Evolutionary conservation across 768 basidiomycete species (phyloP), one percentile per base, ranked within the genome.

Genomic region (Suillus sp.): DNA sequence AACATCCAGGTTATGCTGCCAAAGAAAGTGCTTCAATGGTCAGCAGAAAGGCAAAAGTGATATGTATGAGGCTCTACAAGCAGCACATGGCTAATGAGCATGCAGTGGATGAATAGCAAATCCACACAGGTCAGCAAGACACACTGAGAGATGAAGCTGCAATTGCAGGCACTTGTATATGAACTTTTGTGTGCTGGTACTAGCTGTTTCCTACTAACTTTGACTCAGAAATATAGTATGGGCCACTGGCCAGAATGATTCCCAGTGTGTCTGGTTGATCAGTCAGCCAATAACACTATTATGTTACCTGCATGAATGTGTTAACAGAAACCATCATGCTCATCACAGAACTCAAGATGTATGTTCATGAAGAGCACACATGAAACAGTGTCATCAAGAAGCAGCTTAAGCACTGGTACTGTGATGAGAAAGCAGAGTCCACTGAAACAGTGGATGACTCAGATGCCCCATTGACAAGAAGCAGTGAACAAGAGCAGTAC

Each of bases 161-260:
- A 47, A 47, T 22, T 22, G 22, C 45, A 22, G 45, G 45, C 22
- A 22, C 45, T 47, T 22, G 45, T 47, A 47, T 22, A 22, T 22
- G 22, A 47, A 22, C 10, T 22, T 11, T 47, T 22, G 45, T 47
- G 45, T 47, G 10, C 45, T 22, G 22, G 9, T 45, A n/a, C n/a
- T n/a, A n/a, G n/a, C n/a, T n/a, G 9, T 47, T 22, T 47, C 11
- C 11, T 13, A 3, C 45, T 47, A 47, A 47, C 45, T 22, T 45
- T 45, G 45, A 47, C n/a, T n/a, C n/a, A n/a, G n/a, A n/a, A 47
- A 22, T 47, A 5, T 51, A 62, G 64, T 65, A 42, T 67, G 66
- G 66, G 64, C 59, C 18, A 63, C 11, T 27, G 64, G 18, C n/a
- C n/a, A 45, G 22, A 65, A 4, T 13, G 61, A 65, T 25, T 1